These are phyloP conservation scores for Taphrina communis DNA, from an alignment of 1,139 yeast species.

Conservation along the genomic window DNA sequence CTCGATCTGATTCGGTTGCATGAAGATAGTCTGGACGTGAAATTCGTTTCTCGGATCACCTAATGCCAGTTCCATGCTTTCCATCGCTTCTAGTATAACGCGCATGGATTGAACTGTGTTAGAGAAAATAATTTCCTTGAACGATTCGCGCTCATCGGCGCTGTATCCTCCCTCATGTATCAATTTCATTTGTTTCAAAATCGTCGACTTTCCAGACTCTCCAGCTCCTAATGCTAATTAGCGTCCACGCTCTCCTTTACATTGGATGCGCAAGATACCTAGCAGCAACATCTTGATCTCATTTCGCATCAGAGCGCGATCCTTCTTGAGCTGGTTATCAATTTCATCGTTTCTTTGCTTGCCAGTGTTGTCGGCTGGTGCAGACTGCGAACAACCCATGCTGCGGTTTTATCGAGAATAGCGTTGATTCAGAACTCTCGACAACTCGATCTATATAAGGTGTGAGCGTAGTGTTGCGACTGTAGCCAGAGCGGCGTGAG, in stretches of 20 bases:
- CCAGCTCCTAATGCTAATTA: slow-evolving; percentile 62
- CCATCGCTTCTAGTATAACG: slow-evolving; percentile 62
- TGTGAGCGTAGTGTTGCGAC: background rate
- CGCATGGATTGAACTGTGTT: slow-evolving; percentile 91
- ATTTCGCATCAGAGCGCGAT: slow-evolving; percentile 59
- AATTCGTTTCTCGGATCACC: slow-evolving; percentile 42
- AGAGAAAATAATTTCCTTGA: slow-evolving; percentile 90
- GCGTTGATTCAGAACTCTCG: too few species aligned
- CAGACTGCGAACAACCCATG: slow-evolving; percentile 38
- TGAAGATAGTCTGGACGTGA: slow-evolving; percentile 43
- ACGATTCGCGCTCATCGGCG: slow-evolving; percentile 77
- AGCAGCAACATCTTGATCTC: slow-evolving; percentile 47
- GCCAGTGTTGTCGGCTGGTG: slow-evolving; percentile 52
- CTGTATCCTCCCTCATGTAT: slow-evolving; percentile 87
- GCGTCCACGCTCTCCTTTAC: background rate
- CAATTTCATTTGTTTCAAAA: slow-evolving; percentile 86
- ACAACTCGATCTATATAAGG: too few species aligned
- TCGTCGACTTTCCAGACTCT: slow-evolving; percentile 95
- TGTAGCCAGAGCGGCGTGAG: background rate
- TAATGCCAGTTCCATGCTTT: slow-evolving; percentile 44
- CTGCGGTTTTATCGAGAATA: background rate
- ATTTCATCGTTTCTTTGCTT: slow-evolving; percentile 63
- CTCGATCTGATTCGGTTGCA: slow-evolving; percentile 46
- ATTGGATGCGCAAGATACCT: slow-evolving; percentile 23
- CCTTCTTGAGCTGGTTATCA: slow-evolving; percentile 66